phyloP scores from a whole-genome alignment of 2,329 filamentous ascomycete species.

The Xylariales sp. region DNA sequence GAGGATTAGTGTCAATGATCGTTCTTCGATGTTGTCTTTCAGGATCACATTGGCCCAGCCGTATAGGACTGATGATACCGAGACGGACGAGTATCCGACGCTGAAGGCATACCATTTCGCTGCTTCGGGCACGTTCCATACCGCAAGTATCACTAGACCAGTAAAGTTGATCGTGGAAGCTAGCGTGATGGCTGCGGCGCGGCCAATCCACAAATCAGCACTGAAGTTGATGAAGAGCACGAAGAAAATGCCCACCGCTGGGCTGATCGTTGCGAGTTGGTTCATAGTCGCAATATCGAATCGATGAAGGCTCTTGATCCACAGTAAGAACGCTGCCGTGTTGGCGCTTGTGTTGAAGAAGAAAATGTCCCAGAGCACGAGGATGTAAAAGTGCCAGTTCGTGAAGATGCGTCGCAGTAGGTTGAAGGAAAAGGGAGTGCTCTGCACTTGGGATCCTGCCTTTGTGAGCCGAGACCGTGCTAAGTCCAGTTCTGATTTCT shows the following conservation, averaged over 20 bases:
- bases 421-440: slow-evolving; percentile 1
- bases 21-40: slow-evolving; percentile 38
- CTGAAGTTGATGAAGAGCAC: slow-evolving; percentile 49
- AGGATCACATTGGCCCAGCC: slow-evolving; percentile 52
- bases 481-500: slow-evolving; percentile 38
- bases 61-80: slow-evolving; percentile 51
- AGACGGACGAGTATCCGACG: slow-evolving; percentile 42
- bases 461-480: slow-evolving; percentile 40
- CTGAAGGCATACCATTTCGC: slow-evolving; percentile 50
- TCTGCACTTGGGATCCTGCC: slow-evolving; percentile 31
- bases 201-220: slow-evolving; percentile 48
- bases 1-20: slow-evolving; percentile 44
- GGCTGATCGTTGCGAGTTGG: slow-evolving; percentile 46
- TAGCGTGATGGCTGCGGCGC: slow-evolving; percentile 50
- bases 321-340: slow-evolving; percentile 49
- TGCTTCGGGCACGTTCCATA: slow-evolving; percentile 52
- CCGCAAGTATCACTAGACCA: slow-evolving; percentile 46
- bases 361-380: slow-evolving; percentile 47
- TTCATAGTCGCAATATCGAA: slow-evolving; percentile 44
- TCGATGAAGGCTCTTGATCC: slow-evolving; percentile 50
- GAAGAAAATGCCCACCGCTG: slow-evolving; percentile 53
- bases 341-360: slow-evolving; percentile 52
- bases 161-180: slow-evolving; percentile 46
- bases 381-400: slow-evolving; percentile 24
- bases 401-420: slow-evolving; percentile 4